A percentile compares a stretch with the other conserved stretches of the same genome.
Evolutionary conservation across 2,329 filamentous ascomycete genomes (phyloP).

Genomic region (Elsinoe ampelina): DNA sequence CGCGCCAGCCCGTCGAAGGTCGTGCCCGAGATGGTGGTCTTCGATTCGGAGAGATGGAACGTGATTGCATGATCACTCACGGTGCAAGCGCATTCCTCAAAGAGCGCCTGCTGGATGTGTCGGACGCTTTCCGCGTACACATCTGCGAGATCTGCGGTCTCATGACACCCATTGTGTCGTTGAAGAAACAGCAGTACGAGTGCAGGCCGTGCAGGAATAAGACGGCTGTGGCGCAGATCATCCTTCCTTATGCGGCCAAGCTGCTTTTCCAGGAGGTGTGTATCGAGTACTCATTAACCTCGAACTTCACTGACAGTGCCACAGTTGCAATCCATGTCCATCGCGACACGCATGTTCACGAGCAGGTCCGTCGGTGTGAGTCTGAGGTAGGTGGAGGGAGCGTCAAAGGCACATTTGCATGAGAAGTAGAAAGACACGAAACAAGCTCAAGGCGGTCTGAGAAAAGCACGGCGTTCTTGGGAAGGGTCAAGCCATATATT

Average conservation of each 20-base stretch:
- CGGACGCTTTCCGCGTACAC: conserved; percentile 94
- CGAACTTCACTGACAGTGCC: background rate
- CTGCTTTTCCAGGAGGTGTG: conserved; percentile 80
- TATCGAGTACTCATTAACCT: background rate
- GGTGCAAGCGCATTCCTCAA: conserved; percentile 95
- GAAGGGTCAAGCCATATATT: background rate
- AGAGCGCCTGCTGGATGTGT: conserved; percentile 93
- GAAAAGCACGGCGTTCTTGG: background rate
- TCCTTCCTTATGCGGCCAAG: conserved; percentile 97
- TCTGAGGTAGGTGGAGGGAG: background rate
- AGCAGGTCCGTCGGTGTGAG: background rate
- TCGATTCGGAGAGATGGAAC: conserved; percentile 99
- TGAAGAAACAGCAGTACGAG: conserved; percentile 92
- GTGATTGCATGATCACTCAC: conserved; percentile 99
- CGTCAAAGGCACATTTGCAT: background rate
- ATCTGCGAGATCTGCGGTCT: conserved; percentile 97
- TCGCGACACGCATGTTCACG: conserved; percentile 4
- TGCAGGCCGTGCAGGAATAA: conserved; percentile 98
- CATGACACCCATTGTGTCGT: conserved; percentile 90
- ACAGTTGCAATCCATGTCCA: background rate
- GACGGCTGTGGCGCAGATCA: conserved; percentile 94
- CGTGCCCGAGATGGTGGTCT: conserved; percentile 95
- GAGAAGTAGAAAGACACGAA: background rate
- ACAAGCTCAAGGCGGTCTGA: background rate
- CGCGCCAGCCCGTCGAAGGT: conserved; percentile 94